These are phyloP conservation scores for Lotmaria passim DNA, from an alignment of 208 protist genomes.

Conservation along the genomic window DNA sequence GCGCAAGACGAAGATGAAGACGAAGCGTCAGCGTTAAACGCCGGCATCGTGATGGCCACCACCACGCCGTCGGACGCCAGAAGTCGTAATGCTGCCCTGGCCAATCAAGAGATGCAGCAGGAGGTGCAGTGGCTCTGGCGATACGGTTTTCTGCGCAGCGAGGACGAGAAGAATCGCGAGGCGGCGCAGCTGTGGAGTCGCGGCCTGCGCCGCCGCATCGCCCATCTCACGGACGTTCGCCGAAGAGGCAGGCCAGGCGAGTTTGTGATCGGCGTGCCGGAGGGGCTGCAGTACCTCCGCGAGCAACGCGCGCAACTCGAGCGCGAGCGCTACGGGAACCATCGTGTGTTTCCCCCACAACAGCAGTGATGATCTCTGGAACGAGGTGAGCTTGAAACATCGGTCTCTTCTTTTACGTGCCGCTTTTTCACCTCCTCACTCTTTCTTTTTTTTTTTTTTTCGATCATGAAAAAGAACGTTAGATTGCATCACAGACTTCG, in stretches of 20 bases:
- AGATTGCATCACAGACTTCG: too few relatives aligned
- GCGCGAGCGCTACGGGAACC: constrained; percentile 72
- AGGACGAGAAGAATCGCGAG: constrained; percentile 66
- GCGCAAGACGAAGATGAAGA: constrained; percentile 45
- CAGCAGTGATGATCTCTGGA: constrained; percentile 30
- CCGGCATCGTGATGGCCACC: neutral
- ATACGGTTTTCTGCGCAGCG: constrained; percentile 75
- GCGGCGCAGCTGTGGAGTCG: constrained; percentile 70
- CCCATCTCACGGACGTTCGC: constrained; percentile 84
- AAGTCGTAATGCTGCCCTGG: neutral
- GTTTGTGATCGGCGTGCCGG: constrained; percentile 91
- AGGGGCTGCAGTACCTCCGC: constrained; percentile 78
- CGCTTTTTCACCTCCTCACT: neutral
- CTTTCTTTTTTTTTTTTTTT: constrained; percentile 12
- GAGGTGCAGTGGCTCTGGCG: constrained; percentile 84
- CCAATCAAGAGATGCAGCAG: constrained; percentile 40
- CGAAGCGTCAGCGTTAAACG: constrained; percentile 21
- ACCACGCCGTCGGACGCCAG: neutral
- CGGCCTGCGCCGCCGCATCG: constrained; percentile 64
- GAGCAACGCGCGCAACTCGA: constrained; percentile 81
- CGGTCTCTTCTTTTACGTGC: neutral
- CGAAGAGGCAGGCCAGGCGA: constrained; percentile 75
- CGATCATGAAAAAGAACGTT: too few relatives aligned
- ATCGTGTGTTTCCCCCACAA: constrained; percentile 81
- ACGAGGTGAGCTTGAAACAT: too few relatives aligned